Evolutionary conservation across 208 protist species (phyloP).

Genomic region (Herpetomonas samuelpessoai): DNA sequence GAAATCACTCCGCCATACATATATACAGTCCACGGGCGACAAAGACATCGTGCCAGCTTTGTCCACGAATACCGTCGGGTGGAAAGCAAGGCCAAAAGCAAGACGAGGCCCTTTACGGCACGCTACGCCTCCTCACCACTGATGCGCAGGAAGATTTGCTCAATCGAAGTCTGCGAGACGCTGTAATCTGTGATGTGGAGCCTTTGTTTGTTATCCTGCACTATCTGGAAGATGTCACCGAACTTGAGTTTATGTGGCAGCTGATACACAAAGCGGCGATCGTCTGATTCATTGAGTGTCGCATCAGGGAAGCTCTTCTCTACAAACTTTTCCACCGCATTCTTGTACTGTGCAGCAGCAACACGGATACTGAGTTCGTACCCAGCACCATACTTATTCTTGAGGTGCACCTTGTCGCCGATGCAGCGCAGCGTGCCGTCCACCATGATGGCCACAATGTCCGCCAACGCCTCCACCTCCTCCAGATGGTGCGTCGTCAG

Average conservation of each 20-base stretch:
- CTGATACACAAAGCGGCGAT: conserved; percentile 21
- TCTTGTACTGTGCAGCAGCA: conserved; percentile 9
- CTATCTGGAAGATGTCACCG: conserved; percentile 23
- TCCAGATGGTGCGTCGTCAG: conserved; percentile 80
- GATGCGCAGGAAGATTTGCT: conserved; percentile 69
- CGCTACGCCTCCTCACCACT: conserved; percentile 24
- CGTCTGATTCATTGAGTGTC: conserved; percentile 17
- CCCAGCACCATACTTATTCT: conserved; percentile 52
- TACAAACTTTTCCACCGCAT: conserved; percentile 25
- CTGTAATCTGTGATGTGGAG: conserved; percentile 55
- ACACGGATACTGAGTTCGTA: conserved; percentile 35
- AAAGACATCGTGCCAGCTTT: conserved; percentile 1
- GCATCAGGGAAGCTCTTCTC: conserved; percentile 16
- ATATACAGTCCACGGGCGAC: background rate
- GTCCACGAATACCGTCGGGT: background rate
- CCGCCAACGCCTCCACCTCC: too few species aligned
- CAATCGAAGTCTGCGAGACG: too few species aligned
- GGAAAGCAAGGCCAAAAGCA: background rate
- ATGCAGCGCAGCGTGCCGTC: conserved; percentile 75
- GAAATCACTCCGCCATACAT: background rate
- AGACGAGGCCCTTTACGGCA: background rate
- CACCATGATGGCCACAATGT: too few species aligned
- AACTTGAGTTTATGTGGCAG: conserved; percentile 15
- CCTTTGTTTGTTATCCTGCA: conserved; percentile 18
- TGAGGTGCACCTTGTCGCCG: conserved; percentile 67